Evolutionary conservation across 768 basidiomycete species (phyloP).

Genomic region (Boletales sp.): DNA sequence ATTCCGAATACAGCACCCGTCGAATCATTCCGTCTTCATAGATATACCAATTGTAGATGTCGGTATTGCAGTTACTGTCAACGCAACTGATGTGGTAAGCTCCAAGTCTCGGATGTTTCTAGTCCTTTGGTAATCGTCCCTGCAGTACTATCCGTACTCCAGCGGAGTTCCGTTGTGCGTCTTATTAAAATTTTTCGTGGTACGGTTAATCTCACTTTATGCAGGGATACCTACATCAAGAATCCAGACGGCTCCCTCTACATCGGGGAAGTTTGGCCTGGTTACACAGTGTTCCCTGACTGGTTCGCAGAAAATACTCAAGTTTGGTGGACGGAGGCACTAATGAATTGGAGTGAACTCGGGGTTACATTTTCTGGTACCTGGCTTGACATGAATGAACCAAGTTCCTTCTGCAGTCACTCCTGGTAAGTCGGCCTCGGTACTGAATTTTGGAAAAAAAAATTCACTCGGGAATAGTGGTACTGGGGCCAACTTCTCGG

Average conservation of each 20-base stretch:
- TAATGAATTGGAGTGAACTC: constrained; percentile 48
- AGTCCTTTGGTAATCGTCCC: neutral
- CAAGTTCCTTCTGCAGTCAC: constrained; percentile 59
- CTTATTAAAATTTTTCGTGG: neutral
- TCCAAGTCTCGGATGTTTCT: neutral
- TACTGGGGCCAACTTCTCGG: constrained; percentile 39
- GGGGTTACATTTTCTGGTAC: constrained; percentile 60
- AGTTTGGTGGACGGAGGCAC: constrained; percentile 58
- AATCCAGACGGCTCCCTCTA: constrained; percentile 73
- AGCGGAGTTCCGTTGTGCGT: constrained; percentile 56
- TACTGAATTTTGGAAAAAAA: neutral
- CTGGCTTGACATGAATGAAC: constrained; percentile 72
- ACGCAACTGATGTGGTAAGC: constrained; percentile 60
- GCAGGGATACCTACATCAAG: constrained; percentile 66
- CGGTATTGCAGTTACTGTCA: constrained; percentile 53
- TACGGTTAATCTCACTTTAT: neutral
- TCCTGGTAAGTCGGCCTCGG: constrained; percentile 41
- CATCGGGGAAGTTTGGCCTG: constrained; percentile 76
- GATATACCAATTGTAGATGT: constrained; percentile 73
- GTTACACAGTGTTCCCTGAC: constrained; percentile 67
- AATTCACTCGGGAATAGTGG: constrained; percentile 31
- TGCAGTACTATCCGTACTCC: constrained; percentile 67
- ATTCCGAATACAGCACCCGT: neutral
- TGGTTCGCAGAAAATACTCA: constrained; percentile 55
- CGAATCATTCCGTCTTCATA: constrained; percentile 17